A percentile compares a stretch with the other conserved stretches of the same genome.
These are phyloP conservation scores for Backusella tarrabulga DNA, from an alignment of 192 early-diverging fungal species.

Conservation along the genomic window DNA sequence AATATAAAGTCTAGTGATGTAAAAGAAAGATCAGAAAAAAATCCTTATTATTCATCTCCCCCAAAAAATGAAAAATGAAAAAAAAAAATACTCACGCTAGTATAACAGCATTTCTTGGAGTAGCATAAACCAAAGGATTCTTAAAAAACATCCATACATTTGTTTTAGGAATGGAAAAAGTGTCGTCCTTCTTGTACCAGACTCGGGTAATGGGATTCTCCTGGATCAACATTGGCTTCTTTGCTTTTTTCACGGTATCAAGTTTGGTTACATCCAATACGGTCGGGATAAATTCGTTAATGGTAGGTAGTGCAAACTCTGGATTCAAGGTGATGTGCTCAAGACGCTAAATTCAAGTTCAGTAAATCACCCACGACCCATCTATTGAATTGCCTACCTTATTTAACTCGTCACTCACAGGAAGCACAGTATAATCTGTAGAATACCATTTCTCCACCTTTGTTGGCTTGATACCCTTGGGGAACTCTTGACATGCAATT, in stretches of 20 bases:
- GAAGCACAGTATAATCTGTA: conserved; percentile 67
- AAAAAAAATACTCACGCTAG: conserved; percentile 10
- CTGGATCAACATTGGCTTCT: conserved; percentile 52
- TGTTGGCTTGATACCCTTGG: conserved; percentile 41
- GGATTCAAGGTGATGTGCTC: conserved; percentile 17
- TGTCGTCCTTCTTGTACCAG: conserved; percentile 94
- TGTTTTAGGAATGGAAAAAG: conserved; percentile 85
- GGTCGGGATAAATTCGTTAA: conserved; percentile 86
- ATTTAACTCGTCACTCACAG: conserved; percentile 53
- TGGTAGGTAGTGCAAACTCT: conserved; percentile 46
- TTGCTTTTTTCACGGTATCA: conserved; percentile 21
- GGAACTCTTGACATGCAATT: conserved; percentile 42
- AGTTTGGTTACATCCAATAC: conserved; percentile 62
- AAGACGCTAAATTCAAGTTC: conserved; percentile 35
- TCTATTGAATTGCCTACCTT: conserved; percentile 41
- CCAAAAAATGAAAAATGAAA: background rate
- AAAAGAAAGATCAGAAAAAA: background rate
- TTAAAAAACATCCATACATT: conserved; percentile 65
- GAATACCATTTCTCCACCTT: conserved; percentile 78
- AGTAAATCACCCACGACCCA: conserved; percentile 43
- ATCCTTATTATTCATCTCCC: background rate
- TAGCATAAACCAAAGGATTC: conserved; percentile 72
- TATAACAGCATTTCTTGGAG: conserved; percentile 65
- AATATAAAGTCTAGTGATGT: conserved; percentile 36
- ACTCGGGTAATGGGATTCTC: conserved; percentile 58